These are phyloP conservation scores for Aspergillus spinulosporus DNA, from an alignment of 2,329 filamentous ascomycete genomes.

Conservation along the genomic window DNA sequence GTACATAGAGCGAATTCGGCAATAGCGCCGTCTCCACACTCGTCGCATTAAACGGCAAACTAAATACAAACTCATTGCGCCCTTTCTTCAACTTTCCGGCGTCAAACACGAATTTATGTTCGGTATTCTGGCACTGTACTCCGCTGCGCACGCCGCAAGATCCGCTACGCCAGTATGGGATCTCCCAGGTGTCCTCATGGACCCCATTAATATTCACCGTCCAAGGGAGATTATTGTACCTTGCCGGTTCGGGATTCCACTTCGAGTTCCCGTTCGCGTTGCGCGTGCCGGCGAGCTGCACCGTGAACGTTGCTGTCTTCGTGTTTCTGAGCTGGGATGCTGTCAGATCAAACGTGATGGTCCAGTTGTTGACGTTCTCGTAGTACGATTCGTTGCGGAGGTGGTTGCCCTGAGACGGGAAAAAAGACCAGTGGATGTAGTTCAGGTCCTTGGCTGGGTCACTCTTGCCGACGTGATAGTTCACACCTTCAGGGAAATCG, in stretches of 20 bases:
- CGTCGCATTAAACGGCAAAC: constrained; percentile 60
- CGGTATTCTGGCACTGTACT: constrained; percentile 63
- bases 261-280: constrained; percentile 64
- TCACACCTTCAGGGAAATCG: constrained; percentile 61
- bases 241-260: constrained; percentile 54
- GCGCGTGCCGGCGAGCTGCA: constrained; percentile 64
- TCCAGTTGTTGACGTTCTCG: constrained; percentile 57
- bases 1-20: constrained; percentile 59
- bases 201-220: constrained; percentile 53
- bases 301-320: constrained; percentile 58
- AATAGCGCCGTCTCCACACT: constrained; percentile 60
- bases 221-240: constrained; percentile 52
- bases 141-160: constrained; percentile 60
- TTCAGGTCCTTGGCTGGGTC: constrained; percentile 56
- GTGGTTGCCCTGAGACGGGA: constrained; percentile 39
- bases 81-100: constrained; percentile 50
- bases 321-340: constrained; percentile 45
- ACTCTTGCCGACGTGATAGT: constrained; percentile 58
- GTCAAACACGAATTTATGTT: constrained; percentile 60
- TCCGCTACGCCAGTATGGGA: constrained; percentile 57
- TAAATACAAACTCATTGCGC: constrained; percentile 58
- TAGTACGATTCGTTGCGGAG: constrained; percentile 41
- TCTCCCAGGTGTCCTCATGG: constrained; percentile 29
- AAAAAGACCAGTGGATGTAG: constrained; percentile 67
- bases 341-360: constrained; percentile 54